Percentiles rank a stretch among this genome's conserved stretches.
Evolutionary conservation across 345 rosid species (phyloP).

Genomic region (Turritis glabra): DNA sequence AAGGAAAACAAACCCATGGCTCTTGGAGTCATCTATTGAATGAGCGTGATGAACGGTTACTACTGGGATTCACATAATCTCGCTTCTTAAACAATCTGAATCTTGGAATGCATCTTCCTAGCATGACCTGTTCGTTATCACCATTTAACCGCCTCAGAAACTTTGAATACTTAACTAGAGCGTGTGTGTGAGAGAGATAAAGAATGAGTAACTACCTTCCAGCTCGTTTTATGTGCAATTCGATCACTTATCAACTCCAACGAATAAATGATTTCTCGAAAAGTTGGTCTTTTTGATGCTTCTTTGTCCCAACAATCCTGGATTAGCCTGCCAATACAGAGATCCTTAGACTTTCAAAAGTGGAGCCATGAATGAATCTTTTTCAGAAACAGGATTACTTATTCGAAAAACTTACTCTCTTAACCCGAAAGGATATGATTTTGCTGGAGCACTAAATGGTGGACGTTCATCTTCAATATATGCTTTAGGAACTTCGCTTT

Average conservation of each 20-base stretch:
- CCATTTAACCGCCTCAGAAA: conserved; percentile 7
- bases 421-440: conserved; percentile 58
- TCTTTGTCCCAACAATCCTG: conserved; percentile 74
- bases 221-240: conserved; percentile 44
- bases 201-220: conserved; percentile 57
- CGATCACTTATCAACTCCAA: conserved; percentile 53
- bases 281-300: conserved; percentile 67
- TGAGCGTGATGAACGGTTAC: conserved; percentile 55
- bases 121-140: conserved; percentile 45
- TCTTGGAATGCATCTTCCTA: conserved; percentile 53
- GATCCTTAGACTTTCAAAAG: background rate
- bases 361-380: background rate
- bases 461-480: conserved; percentile 70
- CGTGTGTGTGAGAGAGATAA: background rate
- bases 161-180: background rate
- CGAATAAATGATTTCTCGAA: conserved; percentile 55
- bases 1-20: background rate
- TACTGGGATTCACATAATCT: conserved; percentile 55
- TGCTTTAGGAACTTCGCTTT: conserved; percentile 71
- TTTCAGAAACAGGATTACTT: background rate
- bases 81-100: conserved; percentile 47
- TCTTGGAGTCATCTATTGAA: conserved; percentile 39
- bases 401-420: conserved; percentile 50
- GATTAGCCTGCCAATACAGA: conserved; percentile 53
- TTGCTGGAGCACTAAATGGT: conserved; percentile 63